Evolutionary conservation across 2,329 filamentous ascomycete genomes (phyloP), one percentile per base, ranked within the genome.

Genomic region (Fonsecaea nubica): DNA sequence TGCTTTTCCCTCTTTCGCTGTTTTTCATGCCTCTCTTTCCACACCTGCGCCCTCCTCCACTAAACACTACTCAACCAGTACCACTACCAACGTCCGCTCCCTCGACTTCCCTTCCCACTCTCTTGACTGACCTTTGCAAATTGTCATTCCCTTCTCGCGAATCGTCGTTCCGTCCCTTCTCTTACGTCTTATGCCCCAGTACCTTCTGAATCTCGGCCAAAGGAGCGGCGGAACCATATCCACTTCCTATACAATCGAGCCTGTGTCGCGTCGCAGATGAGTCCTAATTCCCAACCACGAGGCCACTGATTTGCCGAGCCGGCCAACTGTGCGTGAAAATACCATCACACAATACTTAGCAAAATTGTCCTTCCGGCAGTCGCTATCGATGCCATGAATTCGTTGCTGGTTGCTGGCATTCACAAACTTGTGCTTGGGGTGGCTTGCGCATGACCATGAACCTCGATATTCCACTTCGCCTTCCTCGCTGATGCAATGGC

Each of bases 381-480:
- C 35, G 58, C 42, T 36, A 45, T 38, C 33, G 59, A 66, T 66
- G 55, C 60, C 50, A 61, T 67, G 63, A 65, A 58, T 40, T 38
- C 54, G 25, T 33, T 32, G 48, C 57, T n/a, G 58, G n/a, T 53
- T 15, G 48, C 18, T 25, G 40, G 8, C 55, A 13, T 40, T 32
- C 52, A 45, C 30, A 42, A 33, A 40, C 15, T 52, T 36, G 32
- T 61, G 33, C 32, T 57, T 58, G 21, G 50, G 53, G 21, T 50
- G 33, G 48, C 52, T 57, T 50, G 40, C 50, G 25, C 56, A 64
- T 68, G 63, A 68, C 58, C 65, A 70, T 70, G 68, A 45, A 57
- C 61, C 48, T 45, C 48, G 55, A 55, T 35, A 56, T 32, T 18
- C 57, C n/a, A 38, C 56, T 18, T 54, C 40, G 61, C 48, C 35